These are phyloP conservation scores for Diplodia sapinea DNA, from an alignment of 2,329 filamentous ascomycete genomes.

Conservation along the genomic window DNA sequence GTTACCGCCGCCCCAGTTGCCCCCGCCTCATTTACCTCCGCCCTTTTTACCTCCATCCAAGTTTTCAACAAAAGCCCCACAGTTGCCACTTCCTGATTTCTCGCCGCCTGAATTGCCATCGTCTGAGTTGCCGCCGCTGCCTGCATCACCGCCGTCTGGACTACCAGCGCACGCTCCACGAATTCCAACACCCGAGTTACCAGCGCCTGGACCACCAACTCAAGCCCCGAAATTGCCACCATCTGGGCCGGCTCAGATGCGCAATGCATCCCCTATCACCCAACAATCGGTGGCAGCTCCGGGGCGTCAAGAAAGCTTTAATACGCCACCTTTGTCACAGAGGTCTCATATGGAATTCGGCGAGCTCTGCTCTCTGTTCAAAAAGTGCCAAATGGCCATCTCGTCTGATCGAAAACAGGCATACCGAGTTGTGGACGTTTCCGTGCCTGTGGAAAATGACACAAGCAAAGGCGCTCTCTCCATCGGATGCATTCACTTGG, in stretches of 20 bases:
- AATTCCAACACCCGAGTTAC: too few species aligned
- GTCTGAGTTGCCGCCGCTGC: too few species aligned
- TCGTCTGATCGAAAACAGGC: conserved; percentile 35
- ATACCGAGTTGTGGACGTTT: conserved; percentile 36
- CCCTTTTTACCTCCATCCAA: too few species aligned
- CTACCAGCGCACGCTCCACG: too few species aligned
- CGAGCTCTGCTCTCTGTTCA: conserved; percentile 40
- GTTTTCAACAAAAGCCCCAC: not conserved
- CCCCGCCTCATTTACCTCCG: not conserved
- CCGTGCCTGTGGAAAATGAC: conserved; percentile 24
- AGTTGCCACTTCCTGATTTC: not conserved
- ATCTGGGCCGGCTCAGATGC: too few species aligned
- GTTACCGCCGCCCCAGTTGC: not conserved
- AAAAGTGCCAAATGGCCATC: conserved; percentile 34
- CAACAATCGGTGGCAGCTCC: not conserved
- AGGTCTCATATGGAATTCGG: conserved; percentile 31
- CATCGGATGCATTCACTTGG: conserved; percentile 36
- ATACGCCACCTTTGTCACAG: not conserved
- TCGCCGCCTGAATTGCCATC: not conserved
- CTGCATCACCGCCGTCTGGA: too few species aligned
- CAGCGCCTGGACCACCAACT: too few species aligned
- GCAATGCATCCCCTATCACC: not conserved
- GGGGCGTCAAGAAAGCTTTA: not conserved
- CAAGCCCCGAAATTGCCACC: too few species aligned
- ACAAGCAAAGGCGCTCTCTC: not conserved